These are phyloP conservation scores for Schizochytrium sp. DNA, from an alignment of 108 stramenopile genomes.

Conservation along the genomic window DNA sequence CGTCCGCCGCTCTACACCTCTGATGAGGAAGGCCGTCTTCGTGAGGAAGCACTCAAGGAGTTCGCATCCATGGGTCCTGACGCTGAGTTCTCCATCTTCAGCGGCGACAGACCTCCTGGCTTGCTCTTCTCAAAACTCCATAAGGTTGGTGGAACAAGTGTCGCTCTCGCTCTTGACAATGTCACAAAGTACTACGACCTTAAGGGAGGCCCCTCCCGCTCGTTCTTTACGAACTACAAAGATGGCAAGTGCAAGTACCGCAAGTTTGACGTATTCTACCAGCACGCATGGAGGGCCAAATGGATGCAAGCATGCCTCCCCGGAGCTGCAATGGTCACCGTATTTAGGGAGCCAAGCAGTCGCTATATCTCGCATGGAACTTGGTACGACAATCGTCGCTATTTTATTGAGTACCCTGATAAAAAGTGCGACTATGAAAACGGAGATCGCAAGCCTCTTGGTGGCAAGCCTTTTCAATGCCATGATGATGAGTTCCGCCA, in stretches of 20 bases:
- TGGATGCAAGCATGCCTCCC: neutral
- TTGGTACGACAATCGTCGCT: conserved; percentile 45
- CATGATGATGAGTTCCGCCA: neutral
- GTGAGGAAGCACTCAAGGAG: neutral
- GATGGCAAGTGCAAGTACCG: neutral
- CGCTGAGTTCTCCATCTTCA: neutral
- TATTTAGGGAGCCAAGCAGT: neutral
- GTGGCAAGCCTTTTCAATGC: neutral
- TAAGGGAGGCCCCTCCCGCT: neutral
- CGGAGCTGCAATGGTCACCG: conserved; percentile 22
- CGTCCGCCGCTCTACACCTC: conserved; percentile 9
- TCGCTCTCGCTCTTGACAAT: conserved; percentile 14
- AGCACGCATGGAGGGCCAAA: neutral
- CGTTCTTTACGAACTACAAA: conserved; percentile 17
- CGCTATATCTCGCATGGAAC: neutral
- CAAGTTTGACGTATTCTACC: no score
- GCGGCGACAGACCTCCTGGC: neutral
- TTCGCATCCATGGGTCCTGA: neutral
- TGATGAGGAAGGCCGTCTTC: neutral
- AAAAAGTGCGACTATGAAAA: neutral
- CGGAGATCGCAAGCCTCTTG: neutral
- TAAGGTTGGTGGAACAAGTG: conserved; percentile 13
- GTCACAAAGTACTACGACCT: conserved; percentile 27
- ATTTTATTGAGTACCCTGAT: conserved; percentile 30
- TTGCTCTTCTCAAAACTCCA: conserved; percentile 21